phyloP scores from a whole-genome alignment of 108 stramenopile species.

The Nitzschia sp. region DNA sequence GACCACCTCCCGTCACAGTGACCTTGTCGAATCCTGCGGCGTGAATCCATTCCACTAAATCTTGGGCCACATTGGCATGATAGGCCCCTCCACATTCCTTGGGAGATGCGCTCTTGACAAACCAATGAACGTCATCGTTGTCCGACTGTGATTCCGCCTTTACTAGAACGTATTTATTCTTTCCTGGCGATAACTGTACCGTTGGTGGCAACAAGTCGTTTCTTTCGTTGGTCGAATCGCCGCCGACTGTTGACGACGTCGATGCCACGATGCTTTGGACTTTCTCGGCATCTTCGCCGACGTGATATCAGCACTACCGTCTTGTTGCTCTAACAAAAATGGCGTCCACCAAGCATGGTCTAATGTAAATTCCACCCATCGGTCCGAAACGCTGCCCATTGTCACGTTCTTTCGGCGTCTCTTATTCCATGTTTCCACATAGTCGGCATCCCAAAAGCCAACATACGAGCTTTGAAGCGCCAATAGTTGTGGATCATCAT shows the following conservation, averaged over 20 bases:
- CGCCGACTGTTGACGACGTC: too few relatives aligned
- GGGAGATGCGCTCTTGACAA: conserved; percentile 72
- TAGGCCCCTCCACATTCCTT: conserved; percentile 73
- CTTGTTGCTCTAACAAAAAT: conserved; percentile 31
- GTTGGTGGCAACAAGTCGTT: conserved; percentile 45
- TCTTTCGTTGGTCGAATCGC: background rate
- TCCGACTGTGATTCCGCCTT: conserved; percentile 24
- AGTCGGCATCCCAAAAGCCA: conserved; percentile 56
- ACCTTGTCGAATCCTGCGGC: conserved; percentile 40
- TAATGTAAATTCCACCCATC: conserved; percentile 58
- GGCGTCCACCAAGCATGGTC: conserved; percentile 74
- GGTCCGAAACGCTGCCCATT: conserved; percentile 29
- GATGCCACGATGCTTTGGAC: background rate
- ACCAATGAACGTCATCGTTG: conserved; percentile 36
- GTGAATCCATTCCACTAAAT: conserved; percentile 49
- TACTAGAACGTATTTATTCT: conserved; percentile 71
- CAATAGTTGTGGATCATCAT: conserved; percentile 41
- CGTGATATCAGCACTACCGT: background rate
- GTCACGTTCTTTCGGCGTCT: conserved; percentile 15
- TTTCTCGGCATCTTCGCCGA: background rate
- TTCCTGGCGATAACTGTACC: conserved; percentile 58
- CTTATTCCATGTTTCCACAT: conserved; percentile 12
- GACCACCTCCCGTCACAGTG: conserved; percentile 68
- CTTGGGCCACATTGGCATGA: conserved; percentile 72
- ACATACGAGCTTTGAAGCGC: conserved; percentile 77